These are phyloP conservation scores for Marasmius tenuissimus DNA, from an alignment of 1,284 basidiomycete genomes.

Conservation along the genomic window DNA sequence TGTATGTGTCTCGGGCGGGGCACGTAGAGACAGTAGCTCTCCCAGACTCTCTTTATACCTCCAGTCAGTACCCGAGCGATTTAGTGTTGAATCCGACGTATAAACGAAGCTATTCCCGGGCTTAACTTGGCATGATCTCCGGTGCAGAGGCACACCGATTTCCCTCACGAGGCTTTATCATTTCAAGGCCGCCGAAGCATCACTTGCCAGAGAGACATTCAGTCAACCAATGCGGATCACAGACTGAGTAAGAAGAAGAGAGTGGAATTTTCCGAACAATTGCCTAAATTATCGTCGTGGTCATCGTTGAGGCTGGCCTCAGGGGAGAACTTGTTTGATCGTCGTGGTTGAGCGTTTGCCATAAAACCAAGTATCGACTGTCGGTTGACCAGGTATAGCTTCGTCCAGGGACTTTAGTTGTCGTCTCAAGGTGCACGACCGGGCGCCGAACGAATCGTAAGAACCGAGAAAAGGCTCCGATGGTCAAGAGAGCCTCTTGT, in stretches of 20 bases:
- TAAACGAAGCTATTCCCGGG: constrained; percentile 14
- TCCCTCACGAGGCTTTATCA: too few species aligned
- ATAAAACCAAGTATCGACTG: too few species aligned
- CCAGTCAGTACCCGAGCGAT: not conserved
- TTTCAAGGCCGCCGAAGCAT: not conserved
- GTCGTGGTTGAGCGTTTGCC: too few species aligned
- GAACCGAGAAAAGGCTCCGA: too few species aligned
- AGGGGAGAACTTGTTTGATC: too few species aligned
- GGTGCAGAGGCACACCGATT: too few species aligned
- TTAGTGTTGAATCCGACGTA: constrained; percentile 8
- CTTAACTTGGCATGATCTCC: too few species aligned
- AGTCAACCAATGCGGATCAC: not conserved
- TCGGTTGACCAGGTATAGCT: too few species aligned
- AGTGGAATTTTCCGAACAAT: not conserved
- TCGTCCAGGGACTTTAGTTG: too few species aligned
- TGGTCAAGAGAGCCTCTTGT: too few species aligned
- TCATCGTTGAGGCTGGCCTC: not conserved
- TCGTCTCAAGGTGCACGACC: too few species aligned
- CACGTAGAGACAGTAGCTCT: not conserved
- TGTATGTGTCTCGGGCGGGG: not conserved
- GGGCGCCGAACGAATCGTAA: too few species aligned
- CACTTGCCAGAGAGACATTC: not conserved
- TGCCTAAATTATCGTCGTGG: not conserved
- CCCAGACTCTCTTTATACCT: not conserved
- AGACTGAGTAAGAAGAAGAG: not conserved